These are phyloP conservation scores for Pinus taeda DNA, from an alignment of 75 land plant species.

Conservation along the genomic window DNA sequence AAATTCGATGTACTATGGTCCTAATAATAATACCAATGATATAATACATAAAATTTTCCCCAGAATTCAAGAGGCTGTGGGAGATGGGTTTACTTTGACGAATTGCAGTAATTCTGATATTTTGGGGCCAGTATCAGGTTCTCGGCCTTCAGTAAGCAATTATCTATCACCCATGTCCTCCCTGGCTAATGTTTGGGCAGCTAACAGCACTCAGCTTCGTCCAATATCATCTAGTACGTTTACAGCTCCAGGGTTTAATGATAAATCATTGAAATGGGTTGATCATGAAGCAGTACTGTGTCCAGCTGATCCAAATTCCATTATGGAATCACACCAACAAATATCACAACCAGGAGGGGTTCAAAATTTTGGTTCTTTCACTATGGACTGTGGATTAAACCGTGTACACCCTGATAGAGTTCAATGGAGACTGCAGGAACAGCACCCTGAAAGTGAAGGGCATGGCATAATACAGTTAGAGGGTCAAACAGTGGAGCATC, in stretches of 20 bases:
- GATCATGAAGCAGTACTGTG: not conserved
- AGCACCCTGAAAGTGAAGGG: not conserved
- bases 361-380: not conserved
- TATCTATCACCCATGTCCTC: too few relatives aligned
- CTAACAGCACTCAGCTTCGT: too few relatives aligned
- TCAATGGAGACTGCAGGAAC: conserved; percentile 7
- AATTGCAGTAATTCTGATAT: conserved; percentile 6
- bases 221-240: not conserved
- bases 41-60: not conserved
- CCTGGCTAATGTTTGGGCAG: too few relatives aligned
- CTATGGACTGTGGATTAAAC: not conserved
- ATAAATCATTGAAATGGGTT: not conserved
- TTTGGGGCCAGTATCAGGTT: not conserved
- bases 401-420: not conserved
- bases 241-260: not conserved
- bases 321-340: not conserved
- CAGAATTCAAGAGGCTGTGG: not conserved
- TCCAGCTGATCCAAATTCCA: not conserved
- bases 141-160: not conserved
- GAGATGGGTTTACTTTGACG: not conserved
- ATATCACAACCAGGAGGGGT: not conserved
- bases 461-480: not conserved
- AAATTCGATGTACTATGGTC: not conserved
- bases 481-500: conserved; percentile 2
- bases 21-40: not conserved